Evolutionary conservation across 1,284 basidiomycete genomes (phyloP), one percentile per base, ranked within the genome.

Genomic region (Vanrija humicola): DNA sequence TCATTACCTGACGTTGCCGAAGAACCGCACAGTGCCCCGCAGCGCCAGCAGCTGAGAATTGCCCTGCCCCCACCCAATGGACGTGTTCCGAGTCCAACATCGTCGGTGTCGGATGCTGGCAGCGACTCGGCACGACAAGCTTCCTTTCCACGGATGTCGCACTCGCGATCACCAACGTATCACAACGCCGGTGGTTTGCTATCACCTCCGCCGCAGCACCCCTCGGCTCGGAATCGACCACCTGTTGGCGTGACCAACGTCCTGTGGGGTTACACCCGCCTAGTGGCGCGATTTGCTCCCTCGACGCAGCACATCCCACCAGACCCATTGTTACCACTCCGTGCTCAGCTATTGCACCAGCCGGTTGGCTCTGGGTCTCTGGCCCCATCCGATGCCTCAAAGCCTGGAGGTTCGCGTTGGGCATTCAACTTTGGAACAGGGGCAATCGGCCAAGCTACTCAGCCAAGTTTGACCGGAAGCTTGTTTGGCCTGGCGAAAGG

Each of bases 301-400:
- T 74, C 76, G 0, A 64, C 68, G 21, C 55, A 67, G 4, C 70
- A 77, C 50, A 76, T 78, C 43, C 77, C 77, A 0, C 76, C 77
- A 18, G 77, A 78, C 45, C 75, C 77, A 0, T 59, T 78, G 40
- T 61, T 78, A 18, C 75, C 77, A 1, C 70, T 78, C 2, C 68
- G 74, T 9, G 66, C 72, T 5, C 55, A 67, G 16, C 58, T 78
- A 15, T 64, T 77, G 3, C 75, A 76, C 48, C 73, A 75, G 52
- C 76, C 76, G 0, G 63, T 77, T 26, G 77, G 77, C 5, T 76
- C 76, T 1, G 76, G 76, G 1, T 59, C 65, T 1, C 63, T 64
- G 12, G 44, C 15, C 57, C 53, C 79, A 21, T 70, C 77, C 2
- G 52, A 51, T 15, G 43, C 29, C 16, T 46, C 52, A 3, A 52